These are phyloP conservation scores for Fonsecaea erecta DNA, from an alignment of 2,329 filamentous ascomycete species.

Conservation along the genomic window DNA sequence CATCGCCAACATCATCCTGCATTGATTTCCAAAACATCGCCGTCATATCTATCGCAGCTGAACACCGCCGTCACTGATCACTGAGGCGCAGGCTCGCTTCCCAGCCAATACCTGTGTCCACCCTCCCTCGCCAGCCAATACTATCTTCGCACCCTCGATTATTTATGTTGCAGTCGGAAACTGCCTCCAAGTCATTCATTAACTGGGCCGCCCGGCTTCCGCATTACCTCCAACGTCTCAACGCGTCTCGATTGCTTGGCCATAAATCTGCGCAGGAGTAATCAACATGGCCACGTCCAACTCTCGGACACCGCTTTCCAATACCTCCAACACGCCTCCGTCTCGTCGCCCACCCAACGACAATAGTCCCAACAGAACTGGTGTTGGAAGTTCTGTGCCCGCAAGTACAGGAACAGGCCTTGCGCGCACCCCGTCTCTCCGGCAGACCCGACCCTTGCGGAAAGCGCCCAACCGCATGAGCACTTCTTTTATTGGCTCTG, in stretches of 20 bases:
- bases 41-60: slow-evolving; percentile 12
- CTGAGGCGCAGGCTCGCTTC: slow-evolving; percentile 28
- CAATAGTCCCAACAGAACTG: slow-evolving; percentile 30
- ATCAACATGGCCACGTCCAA: slow-evolving; percentile 35
- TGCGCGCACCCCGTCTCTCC: slow-evolving; percentile 60
- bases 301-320: slow-evolving; percentile 31
- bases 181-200: slow-evolving; percentile 4
- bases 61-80: slow-evolving; percentile 4
- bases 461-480: slow-evolving; percentile 45
- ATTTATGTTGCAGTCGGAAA: slow-evolving; percentile 26
- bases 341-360: slow-evolving; percentile 38
- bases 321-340: slow-evolving; percentile 31
- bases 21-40: slow-evolving; percentile 13
- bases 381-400: slow-evolving; percentile 25
- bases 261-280: slow-evolving; percentile 1
- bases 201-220: not conserved
- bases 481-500: slow-evolving; percentile 37
- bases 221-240: slow-evolving; percentile 6
- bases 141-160: slow-evolving; percentile 9
- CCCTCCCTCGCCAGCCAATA: slow-evolving; percentile 24
- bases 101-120: slow-evolving; percentile 25
- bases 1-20: slow-evolving; percentile 2
- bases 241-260: slow-evolving; percentile 6
- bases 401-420: slow-evolving; percentile 65
- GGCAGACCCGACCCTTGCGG: slow-evolving; percentile 43